Conservation (phyloP, 176 grass and related monocot species). For the Avena atlantica region DNA sequence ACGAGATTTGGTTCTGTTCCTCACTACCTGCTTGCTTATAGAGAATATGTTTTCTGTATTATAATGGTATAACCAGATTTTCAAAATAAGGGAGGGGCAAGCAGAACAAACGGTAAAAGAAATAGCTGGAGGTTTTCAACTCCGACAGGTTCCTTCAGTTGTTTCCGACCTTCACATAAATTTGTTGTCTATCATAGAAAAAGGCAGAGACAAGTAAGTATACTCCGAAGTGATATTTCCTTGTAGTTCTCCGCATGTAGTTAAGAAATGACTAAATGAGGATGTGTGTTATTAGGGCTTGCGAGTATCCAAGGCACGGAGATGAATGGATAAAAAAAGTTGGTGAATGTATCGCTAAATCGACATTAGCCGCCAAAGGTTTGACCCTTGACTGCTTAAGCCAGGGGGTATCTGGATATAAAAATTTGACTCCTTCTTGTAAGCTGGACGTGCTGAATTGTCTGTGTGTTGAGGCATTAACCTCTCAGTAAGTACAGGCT, state of each 20-base stretch:
- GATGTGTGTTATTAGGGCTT: constrained; percentile 52
- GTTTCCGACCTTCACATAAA: constrained; percentile 70
- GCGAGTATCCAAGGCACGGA: constrained; percentile 50
- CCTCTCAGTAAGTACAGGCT: constrained; percentile 65
- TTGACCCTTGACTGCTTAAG: constrained; percentile 51
- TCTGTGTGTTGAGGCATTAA: constrained; percentile 72
- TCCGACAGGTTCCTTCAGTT: constrained; percentile 53
- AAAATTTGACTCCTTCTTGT: constrained; percentile 51
- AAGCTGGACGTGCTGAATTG: constrained; percentile 81
- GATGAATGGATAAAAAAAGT: constrained; percentile 63
- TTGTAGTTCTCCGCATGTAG: constrained; percentile 24
- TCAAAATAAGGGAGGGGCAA: constrained; percentile 72
- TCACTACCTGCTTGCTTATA: constrained; percentile 9
- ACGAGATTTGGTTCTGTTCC: background rate
- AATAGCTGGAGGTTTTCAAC: constrained; percentile 58
- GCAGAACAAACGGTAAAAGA: constrained; percentile 71
- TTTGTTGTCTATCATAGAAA: constrained; percentile 69
- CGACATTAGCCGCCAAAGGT: constrained; percentile 39
- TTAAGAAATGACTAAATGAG: constrained; percentile 28
- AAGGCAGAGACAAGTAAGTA: constrained; percentile 59
- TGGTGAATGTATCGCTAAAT: constrained; percentile 55
- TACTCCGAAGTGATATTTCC: constrained; percentile 17
- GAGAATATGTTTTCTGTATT: constrained; percentile 27
- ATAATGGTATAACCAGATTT: constrained; percentile 55
- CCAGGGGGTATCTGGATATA: constrained; percentile 62